Percentiles rank a stretch among this genome's conserved stretches.
phyloP scores from a whole-genome alignment of 2,329 filamentous ascomycete genomes.

The Colletotrichum spaethianum region DNA sequence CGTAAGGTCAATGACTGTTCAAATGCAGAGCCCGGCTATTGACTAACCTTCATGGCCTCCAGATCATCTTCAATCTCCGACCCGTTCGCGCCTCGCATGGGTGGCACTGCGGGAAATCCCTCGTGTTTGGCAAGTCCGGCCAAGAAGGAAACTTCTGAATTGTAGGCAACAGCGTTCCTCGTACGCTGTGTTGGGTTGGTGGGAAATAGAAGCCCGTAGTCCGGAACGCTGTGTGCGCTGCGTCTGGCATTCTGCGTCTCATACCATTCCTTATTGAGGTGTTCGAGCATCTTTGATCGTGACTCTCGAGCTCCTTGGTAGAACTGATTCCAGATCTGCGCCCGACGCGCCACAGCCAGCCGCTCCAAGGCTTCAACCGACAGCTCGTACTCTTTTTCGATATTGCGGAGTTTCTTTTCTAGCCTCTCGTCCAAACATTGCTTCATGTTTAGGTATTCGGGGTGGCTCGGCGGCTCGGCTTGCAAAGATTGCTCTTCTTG shows the following conservation, averaged over 20 bases:
- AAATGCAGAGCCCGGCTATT: not conserved
- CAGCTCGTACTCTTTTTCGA: constrained; percentile 80
- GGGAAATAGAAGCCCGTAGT: constrained; percentile 87
- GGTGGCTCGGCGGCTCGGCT: constrained; percentile 79
- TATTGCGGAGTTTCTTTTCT: constrained; percentile 83
- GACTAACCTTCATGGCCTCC: constrained; percentile 83
- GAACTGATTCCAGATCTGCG: constrained; percentile 91
- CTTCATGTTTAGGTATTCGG: constrained; percentile 92
- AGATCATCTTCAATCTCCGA: constrained; percentile 89
- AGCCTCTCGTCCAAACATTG: constrained; percentile 87
- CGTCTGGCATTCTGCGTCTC: constrained; percentile 92
- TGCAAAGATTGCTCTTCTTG: constrained; percentile 74
- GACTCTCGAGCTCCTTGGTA: constrained; percentile 89
- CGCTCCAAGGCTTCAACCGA: constrained; percentile 81
- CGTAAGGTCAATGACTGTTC: not conserved
- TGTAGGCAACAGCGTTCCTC: constrained; percentile 90
- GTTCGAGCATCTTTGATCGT: constrained; percentile 83
- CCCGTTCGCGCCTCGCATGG: constrained; percentile 79
- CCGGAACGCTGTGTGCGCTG: constrained; percentile 83
- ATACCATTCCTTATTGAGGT: constrained; percentile 91
- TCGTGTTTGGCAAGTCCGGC: constrained; percentile 94
- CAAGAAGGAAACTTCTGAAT: constrained; percentile 92
- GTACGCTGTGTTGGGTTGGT: constrained; percentile 83
- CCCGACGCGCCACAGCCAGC: constrained; percentile 83
- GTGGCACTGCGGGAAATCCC: constrained; percentile 95